phyloP scores from a whole-genome alignment of 495 filamentous ascomycete species.

The Margaritispora aquatica region DNA sequence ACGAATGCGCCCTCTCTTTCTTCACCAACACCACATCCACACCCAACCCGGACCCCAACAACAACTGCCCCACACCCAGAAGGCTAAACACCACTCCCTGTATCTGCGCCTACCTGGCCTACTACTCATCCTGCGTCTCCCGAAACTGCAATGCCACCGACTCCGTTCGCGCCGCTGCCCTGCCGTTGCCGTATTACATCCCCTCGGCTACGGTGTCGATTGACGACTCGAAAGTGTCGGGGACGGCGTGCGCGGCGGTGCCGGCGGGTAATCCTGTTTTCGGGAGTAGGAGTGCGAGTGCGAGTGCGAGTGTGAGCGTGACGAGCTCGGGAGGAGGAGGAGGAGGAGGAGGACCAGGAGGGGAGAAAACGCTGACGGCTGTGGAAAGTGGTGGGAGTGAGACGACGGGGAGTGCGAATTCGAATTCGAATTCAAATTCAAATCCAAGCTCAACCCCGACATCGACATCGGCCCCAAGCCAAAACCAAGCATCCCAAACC shows the following conservation, averaged over 20 bases:
- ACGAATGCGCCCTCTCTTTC: neutral
- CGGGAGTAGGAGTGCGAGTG: neutral
- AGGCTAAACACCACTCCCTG: neutral
- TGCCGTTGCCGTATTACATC: neutral
- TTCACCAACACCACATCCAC: too few species aligned
- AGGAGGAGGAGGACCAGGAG: neutral
- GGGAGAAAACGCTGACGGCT: neutral
- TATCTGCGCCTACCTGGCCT: constrained; percentile 5
- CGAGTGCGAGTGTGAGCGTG: neutral
- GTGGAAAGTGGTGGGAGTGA: too few species aligned
- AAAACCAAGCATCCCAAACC: too few species aligned
- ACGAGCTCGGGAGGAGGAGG: neutral
- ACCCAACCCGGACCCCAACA: neutral
- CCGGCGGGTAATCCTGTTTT: neutral
- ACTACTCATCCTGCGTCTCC: neutral
- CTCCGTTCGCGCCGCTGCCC: neutral
- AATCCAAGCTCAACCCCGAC: too few species aligned
- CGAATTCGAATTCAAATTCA: too few species aligned
- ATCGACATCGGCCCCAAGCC: too few species aligned
- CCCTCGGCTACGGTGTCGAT: neutral
- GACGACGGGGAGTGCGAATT: too few species aligned
- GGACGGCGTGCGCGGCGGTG: neutral
- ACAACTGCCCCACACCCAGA: too few species aligned
- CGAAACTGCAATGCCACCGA: neutral
- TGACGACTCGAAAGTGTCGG: neutral